Evolutionary conservation across 345 rosid genomes (phyloP), one percentile per base, ranked within the genome.

Genomic region (Carallia pectinifolia): DNA sequence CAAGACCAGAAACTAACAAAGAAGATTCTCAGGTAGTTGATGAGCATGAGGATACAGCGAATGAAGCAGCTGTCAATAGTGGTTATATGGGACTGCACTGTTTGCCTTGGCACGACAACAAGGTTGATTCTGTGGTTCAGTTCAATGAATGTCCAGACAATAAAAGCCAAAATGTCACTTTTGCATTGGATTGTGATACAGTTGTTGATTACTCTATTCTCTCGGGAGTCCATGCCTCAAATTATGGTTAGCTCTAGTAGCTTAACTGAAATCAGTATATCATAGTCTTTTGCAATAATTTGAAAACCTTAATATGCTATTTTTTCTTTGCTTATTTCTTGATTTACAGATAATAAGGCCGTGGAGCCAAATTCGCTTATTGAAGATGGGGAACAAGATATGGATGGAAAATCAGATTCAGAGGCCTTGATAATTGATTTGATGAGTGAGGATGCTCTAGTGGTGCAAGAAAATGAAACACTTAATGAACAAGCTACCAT

Each of bases 221-320:
- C 62, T 66, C 70, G 54, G 34, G 59, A 60, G 27, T 53, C 18
- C 6, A n/a, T 53, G 63, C 37, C 68, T 56, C 34, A 55, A 5
- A 39, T 47, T 18, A 63, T 50, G 75, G 77, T 80, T 54, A 63
- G 69, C 69, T 40, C 52, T 72, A 9, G 16, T 31, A 30, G 19
- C 53, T 37, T 16, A 44, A 44, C 50, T 44, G 50, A 12, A 44
- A 44, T 12, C 48, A 40, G 48, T 40, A 40, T 10, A 40, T 40
- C 17, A 8, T 39, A 44, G 50, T 44, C 50, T 44, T 44, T 44
- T 40, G 48, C 48, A 9, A 40, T 40, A 40, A 10, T 40, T 44
- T 44, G 15, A 12, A 44, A 44, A 1, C 7, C 8, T 53, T 6
- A 19, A 37, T 67, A 27, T 38, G 6, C 37, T 23, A 15, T 23